Base-by-base conservation (phyloP, 192 early-diverging fungal species). In the Mortierella antarctica region DNA sequence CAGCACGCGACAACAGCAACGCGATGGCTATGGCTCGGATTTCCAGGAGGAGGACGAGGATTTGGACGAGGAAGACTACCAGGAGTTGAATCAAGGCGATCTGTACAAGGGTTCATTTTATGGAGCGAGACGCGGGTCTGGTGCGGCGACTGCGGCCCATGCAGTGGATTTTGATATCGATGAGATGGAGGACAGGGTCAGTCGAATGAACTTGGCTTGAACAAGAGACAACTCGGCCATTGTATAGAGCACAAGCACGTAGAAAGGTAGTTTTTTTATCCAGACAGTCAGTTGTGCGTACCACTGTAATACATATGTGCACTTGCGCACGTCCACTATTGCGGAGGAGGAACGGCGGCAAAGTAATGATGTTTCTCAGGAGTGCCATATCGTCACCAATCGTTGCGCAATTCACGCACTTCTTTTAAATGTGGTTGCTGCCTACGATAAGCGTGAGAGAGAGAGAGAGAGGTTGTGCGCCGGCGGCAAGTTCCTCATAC, bases 141-240 rank as follows among this genome's bases (percentile, higher is more conserved):
- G 5, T 5, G 51, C 40, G 2, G 20, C 20, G 11, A n/a, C 61
- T 5, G 60, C 17, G 9, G 48, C 57, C 52, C 31, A 64, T 14
- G 57, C 62, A 53, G 48, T 70, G 5, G 77, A 80, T 42, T 80
- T 72, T 80, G 77, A 80, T 49, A 71, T 80, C 31, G 77, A 80
- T 58, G 77, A 80, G 4, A 80, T 80, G 77, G 77, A 80, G 60
- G 68, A 80, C 47, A 49, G 70, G 17, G 77, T 80, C 3, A 66
- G 70, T 46, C 57, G 56, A 41, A 80, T 80, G 77, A 71, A 80
- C 23, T 46, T 80, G 8, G 40, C 21, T n/a, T 71, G 62, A 39
- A 58, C 5, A 58, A n/a, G 41, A 17, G 17, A 6, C 15, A 44
- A 49, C 17, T 47, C 13, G 46, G 6, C 21, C 23, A 13, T 47